Base-by-base conservation (phyloP, 768 basidiomycete genomes). In the Mycena filopes region DNA sequence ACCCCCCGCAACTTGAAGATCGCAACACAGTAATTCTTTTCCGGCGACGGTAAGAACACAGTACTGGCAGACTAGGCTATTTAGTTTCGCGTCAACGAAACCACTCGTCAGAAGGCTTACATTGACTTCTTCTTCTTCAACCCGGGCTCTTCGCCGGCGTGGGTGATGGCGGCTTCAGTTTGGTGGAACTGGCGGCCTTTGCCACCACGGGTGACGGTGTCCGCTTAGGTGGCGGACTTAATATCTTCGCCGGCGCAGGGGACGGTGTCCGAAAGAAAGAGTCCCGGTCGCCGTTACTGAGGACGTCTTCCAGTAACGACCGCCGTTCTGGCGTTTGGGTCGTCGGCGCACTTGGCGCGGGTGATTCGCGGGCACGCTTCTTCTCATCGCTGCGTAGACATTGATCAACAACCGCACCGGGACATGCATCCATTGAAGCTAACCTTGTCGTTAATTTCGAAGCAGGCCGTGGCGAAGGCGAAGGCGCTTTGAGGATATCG, bases 1-100 rank as follows among this genome's bases (percentile, higher is more conserved):
- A 86, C 79, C 7, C 81, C 83, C 1, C 79, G 78, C 70, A 86
- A 73, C 66, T 85, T 81, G 71, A 86, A 86, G 56, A 80, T 84
- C 33, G 85, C 84, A 26, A 80, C 81, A 41, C 82, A 76, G 82
- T 83, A 80, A 56, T 77, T 80, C 55, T 84, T 84, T 46, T 83
- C 83, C 29, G 74, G 74, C 42, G 82, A 81, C 66, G 84, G 80
- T 68, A 75, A 79, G 73, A 83, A 83, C 65, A 75, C 76, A 55
- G 83, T 80, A 60, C 84, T 84, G 53, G 68, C 47, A 71, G 33
- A 60, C 16, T 29, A 43, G 42, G n/a, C n/a, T n/a, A 55, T 42
- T 40, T 12, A 33, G 33, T 12, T 33, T 33, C 7, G 33, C 33
- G 33, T 33, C 33, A 12, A 33, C 6, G 33, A 12, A 33, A 33